Conservation (phyloP, 2,329 filamentous ascomycete genomes). For the Talaromyces sp. region DNA sequence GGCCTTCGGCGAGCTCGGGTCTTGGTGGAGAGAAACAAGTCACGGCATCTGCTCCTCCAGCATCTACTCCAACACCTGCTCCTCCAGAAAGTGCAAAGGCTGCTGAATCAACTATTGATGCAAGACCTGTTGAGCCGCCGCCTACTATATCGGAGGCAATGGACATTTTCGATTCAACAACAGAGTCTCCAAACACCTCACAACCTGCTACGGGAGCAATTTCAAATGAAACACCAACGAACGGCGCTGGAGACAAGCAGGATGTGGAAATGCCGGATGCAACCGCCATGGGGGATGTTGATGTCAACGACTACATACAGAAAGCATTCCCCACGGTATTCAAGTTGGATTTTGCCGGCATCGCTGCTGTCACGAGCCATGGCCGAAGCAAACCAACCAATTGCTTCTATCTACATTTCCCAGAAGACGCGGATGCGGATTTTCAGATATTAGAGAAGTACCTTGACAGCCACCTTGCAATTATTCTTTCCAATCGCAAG, state of each 20-base stretch:
- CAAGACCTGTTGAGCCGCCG: neutral
- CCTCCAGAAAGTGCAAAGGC: neutral
- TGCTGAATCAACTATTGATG: neutral
- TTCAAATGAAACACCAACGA: neutral
- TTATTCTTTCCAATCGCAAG: conserved; percentile 25
- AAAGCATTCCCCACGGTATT: conserved; percentile 9
- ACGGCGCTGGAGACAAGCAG: neutral
- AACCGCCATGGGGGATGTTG: neutral
- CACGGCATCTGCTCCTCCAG: neutral
- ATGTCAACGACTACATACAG: conserved; percentile 12
- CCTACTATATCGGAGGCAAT: neutral
- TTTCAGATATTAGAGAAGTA: conserved; percentile 20
- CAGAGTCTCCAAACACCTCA: neutral
- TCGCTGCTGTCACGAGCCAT: conserved; percentile 19
- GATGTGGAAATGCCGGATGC: conserved; percentile 12
- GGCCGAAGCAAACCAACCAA: conserved; percentile 16
- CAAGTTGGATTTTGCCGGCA: conserved; percentile 22
- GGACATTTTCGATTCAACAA: neutral
- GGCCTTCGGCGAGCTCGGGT: neutral
- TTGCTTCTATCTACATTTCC: conserved; percentile 32
- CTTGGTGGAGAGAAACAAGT: neutral
- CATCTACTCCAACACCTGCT: neutral
- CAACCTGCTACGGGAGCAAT: neutral
- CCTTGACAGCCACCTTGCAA: conserved; percentile 21
- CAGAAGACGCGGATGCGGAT: conserved; percentile 20